Conservation (phyloP, 345 rosid genomes). For the Eucalyptus albens region DNA sequence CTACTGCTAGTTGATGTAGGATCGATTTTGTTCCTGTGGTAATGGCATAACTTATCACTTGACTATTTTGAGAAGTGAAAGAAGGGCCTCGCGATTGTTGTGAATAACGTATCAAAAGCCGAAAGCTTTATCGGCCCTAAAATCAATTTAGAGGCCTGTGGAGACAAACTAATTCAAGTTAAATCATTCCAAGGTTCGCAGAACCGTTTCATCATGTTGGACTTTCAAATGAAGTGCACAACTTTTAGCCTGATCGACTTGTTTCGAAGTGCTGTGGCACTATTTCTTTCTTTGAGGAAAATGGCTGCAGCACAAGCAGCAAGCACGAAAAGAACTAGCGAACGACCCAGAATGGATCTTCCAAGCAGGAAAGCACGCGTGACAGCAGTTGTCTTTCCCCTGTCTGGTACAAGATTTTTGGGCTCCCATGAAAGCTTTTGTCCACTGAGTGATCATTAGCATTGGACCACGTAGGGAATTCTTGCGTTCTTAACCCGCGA, state of each 20-base stretch:
- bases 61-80: background rate
- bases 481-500: background rate
- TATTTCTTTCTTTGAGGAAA: background rate
- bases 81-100: background rate
- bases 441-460: background rate
- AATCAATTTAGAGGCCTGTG: background rate
- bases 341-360: background rate
- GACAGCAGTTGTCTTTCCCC: background rate
- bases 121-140: background rate
- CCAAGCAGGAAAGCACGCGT: background rate
- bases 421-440: background rate
- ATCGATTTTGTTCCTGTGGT: background rate
- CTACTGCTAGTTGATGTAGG: background rate
- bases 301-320: background rate
- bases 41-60: background rate
- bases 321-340: background rate
- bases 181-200: background rate
- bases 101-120: background rate
- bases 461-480: background rate
- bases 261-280: background rate
- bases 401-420: background rate
- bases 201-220: background rate
- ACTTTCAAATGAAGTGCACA: background rate
- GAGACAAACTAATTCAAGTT: background rate
- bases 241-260: background rate